Evolutionary conservation across 2,329 filamentous ascomycete species (phyloP).

Genomic region (Sphaerulina vaccinii): DNA sequence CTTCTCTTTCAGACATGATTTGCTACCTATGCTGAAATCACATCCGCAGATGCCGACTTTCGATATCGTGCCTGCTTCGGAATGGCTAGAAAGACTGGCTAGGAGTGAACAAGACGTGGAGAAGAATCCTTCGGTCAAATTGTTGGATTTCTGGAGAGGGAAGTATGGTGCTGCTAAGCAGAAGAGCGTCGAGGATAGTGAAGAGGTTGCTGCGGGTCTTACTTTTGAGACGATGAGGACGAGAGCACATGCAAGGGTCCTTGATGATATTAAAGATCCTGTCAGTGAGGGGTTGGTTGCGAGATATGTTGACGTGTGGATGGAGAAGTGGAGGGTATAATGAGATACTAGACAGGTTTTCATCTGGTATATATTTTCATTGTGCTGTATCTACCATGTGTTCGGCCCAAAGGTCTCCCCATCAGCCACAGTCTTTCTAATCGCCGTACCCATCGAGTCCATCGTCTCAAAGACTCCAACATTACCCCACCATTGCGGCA

Average conservation of each 20-base stretch:
- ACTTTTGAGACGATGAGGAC: constrained; percentile 5
- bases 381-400: no score
- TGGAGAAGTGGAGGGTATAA: constrained; percentile 10
- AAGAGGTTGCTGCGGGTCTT: constrained; percentile 7
- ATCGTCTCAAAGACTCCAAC: constrained; percentile 54
- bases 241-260: neutral
- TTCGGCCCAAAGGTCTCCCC: constrained; percentile 65
- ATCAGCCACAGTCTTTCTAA: constrained; percentile 51
- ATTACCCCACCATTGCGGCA: constrained; percentile 85
- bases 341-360: no score
- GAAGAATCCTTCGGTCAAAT: constrained; percentile 36
- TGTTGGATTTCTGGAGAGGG: constrained; percentile 34
- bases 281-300: constrained; percentile 8
- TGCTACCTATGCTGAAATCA: constrained; percentile 52
- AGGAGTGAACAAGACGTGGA: constrained; percentile 43
- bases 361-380: no score
- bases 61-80: constrained; percentile 43
- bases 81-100: constrained; percentile 49
- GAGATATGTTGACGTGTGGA: constrained; percentile 13
- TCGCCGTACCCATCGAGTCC: constrained; percentile 28
- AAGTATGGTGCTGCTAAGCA: constrained; percentile 30
- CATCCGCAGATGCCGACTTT: constrained; percentile 46
- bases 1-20: constrained; percentile 54
- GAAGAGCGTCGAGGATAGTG: neutral
- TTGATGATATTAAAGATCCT: constrained; percentile 6